Percentiles rank a stretch among this genome's conserved stretches.
Evolutionary conservation across 257 asterid species (phyloP).

Genomic region (Forsythia viridissima): DNA sequence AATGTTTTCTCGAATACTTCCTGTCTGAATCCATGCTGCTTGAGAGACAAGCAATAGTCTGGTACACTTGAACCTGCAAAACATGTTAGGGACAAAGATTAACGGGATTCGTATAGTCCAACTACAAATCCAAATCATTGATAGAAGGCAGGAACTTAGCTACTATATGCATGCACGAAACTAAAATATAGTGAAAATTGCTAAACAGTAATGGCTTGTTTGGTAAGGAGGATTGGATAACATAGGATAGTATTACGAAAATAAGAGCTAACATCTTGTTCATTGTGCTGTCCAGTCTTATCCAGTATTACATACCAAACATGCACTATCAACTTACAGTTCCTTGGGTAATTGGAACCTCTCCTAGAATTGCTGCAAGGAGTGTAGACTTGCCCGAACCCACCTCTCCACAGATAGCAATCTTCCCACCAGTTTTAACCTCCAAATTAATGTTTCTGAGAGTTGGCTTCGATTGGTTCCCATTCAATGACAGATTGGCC

Average conservation of each 20-base stretch:
- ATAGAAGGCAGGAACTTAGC: background rate
- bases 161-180: too few species aligned
- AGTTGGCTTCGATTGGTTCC: slow-evolving; percentile 53
- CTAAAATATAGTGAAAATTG: too few species aligned
- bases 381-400: slow-evolving; percentile 98
- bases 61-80: slow-evolving; percentile 67
- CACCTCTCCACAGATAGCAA: slow-evolving; percentile 96
- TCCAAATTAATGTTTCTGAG: slow-evolving; percentile 53
- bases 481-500: slow-evolving; percentile 78
- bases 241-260: background rate
- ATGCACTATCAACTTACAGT: slow-evolving; percentile 51
- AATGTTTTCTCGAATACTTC: slow-evolving; percentile 81
- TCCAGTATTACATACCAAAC: too few species aligned
- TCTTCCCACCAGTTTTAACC: slow-evolving; percentile 65
- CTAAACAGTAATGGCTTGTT: background rate
- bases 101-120: background rate
- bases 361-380: slow-evolving; percentile 85
- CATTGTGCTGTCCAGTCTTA: too few species aligned
- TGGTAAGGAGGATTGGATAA: background rate
- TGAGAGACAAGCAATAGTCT: slow-evolving; percentile 88
- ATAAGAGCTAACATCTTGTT: too few species aligned
- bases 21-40: slow-evolving; percentile 97
- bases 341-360: slow-evolving; percentile 79
- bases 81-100: background rate
- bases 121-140: background rate